Percentiles rank a stretch among this genome's conserved stretches.
Evolutionary conservation across 2,329 filamentous ascomycete species (phyloP).

Genomic region (Lasiodiplodia sp.): DNA sequence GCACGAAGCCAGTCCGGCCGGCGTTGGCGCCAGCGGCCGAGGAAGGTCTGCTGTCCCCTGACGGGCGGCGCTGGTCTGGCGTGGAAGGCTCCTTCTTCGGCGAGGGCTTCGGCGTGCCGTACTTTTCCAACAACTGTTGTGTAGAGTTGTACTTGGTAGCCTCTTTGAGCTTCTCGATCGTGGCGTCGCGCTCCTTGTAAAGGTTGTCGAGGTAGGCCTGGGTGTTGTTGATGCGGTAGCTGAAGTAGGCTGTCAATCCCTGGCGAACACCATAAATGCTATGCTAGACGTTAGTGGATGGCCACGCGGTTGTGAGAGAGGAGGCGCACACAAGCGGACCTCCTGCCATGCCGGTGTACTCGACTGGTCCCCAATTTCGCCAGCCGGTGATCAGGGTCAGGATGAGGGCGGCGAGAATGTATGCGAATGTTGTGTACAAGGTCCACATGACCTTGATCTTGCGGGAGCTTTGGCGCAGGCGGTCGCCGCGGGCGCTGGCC

Average conservation of each 20-base stretch:
- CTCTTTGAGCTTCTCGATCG: constrained; percentile 92
- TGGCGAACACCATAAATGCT: constrained; percentile 83
- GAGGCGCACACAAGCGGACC: constrained; percentile 75
- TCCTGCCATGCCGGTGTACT: constrained; percentile 80
- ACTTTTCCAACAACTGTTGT: constrained; percentile 90
- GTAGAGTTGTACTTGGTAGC: constrained; percentile 97
- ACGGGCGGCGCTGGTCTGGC: constrained; percentile 40
- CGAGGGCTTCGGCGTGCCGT: constrained; percentile 67
- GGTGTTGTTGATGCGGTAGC: constrained; percentile 77
- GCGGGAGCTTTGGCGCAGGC: constrained; percentile 73
- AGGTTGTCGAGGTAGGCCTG: constrained; percentile 75
- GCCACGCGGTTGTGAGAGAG: not conserved
- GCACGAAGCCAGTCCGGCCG: constrained; percentile 61
- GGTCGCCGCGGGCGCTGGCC: constrained; percentile 76
- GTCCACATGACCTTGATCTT: constrained; percentile 87
- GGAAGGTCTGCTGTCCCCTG: constrained; percentile 34
- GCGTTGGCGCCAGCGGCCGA: constrained; percentile 4
- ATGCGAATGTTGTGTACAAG: constrained; percentile 88
- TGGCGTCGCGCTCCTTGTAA: constrained; percentile 79
- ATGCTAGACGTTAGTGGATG: constrained; percentile 35
- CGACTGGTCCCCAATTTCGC: constrained; percentile 75
- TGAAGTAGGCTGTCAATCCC: constrained; percentile 73
- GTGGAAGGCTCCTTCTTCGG: constrained; percentile 49
- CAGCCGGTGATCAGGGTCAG: constrained; percentile 85
- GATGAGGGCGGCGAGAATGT: constrained; percentile 85